phyloP scores from a whole-genome alignment of 1,139 yeast genomes.

The Yamadazyma jaroonii region DNA sequence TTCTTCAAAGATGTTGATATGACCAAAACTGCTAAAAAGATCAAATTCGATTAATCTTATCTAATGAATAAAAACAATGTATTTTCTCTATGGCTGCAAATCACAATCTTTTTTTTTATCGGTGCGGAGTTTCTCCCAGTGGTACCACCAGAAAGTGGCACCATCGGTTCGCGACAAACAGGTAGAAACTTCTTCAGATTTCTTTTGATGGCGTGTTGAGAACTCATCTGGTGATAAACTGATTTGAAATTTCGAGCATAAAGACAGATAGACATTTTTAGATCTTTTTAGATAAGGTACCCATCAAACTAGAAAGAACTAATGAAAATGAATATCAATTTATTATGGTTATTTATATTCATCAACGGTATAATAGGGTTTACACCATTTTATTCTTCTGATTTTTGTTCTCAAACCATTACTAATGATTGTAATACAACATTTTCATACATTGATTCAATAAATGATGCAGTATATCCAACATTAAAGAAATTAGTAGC shows the following conservation, averaged over 20 bases:
- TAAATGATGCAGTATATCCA: constrained; percentile 42
- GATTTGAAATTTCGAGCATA: constrained; percentile 3
- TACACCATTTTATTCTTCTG: constrained; percentile 45
- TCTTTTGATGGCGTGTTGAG: constrained; percentile 5
- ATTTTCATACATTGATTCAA: constrained; percentile 40
- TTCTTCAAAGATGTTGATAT: constrained; percentile 91
- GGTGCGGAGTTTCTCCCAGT: neutral
- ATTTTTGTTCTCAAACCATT: constrained; percentile 46
- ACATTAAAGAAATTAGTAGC: constrained; percentile 54
- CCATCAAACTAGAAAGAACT: neutral
- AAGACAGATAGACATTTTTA: neutral
- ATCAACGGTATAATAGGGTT: constrained; percentile 11
- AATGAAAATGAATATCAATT: neutral
- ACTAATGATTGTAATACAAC: constrained; percentile 49
- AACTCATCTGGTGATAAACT: constrained; percentile 2
- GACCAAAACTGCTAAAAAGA: constrained; percentile 85
- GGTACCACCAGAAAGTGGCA: too few relatives aligned
- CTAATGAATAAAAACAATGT: neutral
- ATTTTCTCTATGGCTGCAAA: neutral
- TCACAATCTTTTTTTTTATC: too few relatives aligned
- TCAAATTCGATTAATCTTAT: constrained; percentile 58
- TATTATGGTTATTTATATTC: neutral
- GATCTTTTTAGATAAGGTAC: too few relatives aligned
- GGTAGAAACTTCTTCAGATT: constrained; percentile 2
- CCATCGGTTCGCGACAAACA: too few relatives aligned